Base-by-base conservation (phyloP, 2,329 filamentous ascomycete species). In the Nemania abortiva region DNA sequence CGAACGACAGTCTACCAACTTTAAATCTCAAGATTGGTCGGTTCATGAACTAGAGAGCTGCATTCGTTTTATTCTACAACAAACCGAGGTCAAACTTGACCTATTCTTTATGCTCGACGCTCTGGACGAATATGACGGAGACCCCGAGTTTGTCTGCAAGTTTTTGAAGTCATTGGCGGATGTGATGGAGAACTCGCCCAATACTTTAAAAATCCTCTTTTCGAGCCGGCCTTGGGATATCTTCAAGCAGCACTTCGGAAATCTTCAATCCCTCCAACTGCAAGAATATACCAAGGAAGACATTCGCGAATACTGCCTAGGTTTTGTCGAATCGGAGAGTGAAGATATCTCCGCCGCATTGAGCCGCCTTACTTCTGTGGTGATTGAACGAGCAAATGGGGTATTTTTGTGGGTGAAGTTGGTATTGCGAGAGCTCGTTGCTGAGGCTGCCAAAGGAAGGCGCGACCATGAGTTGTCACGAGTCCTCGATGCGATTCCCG, bases 251-350 rank as follows among this genome's bases (percentile, higher is more conserved):
- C 9, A 10, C 15, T 52, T 29, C 10, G 6, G 24, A 34, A 34
- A 34, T 9, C 31, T 34, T 34, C 31, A 31, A 18, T 15, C 15
- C 10, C 64, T 55, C 20, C 64, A 55, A 3, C 56, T 42, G 72
- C 68, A 74, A n/a, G 64, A 72, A n/a, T 58, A 68, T 20, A 74
- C 72, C 2, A 66, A 61, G 53, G 55, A 47, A 4, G 72, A 74
- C 24, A 73, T 74, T n/a, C 45, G 57, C 22, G 52, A 69, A 3
- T 74, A 68, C 27, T 74, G 69, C 20, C 13, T 57, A 9, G 54
- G 54, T 29, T 18, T n/a, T n/a, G 3, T 52, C 4, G 22, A 52
- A 9, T 15, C 5, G 10, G n/a, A 13, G 9, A 10, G 9, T 13
- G 7, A 10, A 7, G 13, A 27, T 15, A 15, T 52, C 6, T 27